These are phyloP conservation scores for Acer saccharum DNA, from an alignment of 345 rosid species.

Conservation along the genomic window DNA sequence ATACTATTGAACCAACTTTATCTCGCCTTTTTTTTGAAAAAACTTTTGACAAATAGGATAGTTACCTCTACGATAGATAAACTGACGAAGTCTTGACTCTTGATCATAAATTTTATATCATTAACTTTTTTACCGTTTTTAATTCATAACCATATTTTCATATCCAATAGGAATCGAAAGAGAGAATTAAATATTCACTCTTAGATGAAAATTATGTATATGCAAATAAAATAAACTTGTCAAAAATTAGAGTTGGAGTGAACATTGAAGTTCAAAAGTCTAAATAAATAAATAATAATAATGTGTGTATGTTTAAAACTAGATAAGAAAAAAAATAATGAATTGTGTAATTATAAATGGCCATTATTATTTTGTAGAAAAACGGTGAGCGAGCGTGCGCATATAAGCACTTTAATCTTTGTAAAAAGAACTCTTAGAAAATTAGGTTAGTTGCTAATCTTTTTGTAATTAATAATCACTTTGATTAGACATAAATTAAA, in stretches of 20 bases:
- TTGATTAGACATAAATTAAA: slow-evolving; percentile 26
- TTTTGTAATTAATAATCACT: slow-evolving; percentile 7
- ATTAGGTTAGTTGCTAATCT: slow-evolving; percentile 11
- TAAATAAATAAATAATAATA: too few relatives aligned
- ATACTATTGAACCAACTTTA: too few relatives aligned
- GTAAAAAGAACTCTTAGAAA: slow-evolving; percentile 10
- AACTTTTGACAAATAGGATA: not conserved
- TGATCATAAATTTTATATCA: too few relatives aligned
- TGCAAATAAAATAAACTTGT: not conserved
- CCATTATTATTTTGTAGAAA: slow-evolving; percentile 19
- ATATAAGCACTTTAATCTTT: slow-evolving; percentile 8
- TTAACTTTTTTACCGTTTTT: too few relatives aligned
- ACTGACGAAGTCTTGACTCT: too few relatives aligned
- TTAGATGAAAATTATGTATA: too few relatives aligned
- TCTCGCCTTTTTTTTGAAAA: too few relatives aligned
- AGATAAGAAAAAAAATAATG: not conserved
- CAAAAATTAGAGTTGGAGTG: too few relatives aligned
- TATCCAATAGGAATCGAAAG: too few relatives aligned
- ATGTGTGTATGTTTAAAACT: not conserved
- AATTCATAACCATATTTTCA: not conserved
- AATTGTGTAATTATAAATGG: not conserved
- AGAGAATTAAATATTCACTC: not conserved
- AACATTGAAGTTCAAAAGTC: not conserved
- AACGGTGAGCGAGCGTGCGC: slow-evolving; percentile 26
- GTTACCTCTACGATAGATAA: not conserved